Percentiles rank a stretch among this genome's conserved stretches.
Evolutionary conservation across 2,329 filamentous ascomycete species (phyloP).

Genomic region (Fusarium redolens): DNA sequence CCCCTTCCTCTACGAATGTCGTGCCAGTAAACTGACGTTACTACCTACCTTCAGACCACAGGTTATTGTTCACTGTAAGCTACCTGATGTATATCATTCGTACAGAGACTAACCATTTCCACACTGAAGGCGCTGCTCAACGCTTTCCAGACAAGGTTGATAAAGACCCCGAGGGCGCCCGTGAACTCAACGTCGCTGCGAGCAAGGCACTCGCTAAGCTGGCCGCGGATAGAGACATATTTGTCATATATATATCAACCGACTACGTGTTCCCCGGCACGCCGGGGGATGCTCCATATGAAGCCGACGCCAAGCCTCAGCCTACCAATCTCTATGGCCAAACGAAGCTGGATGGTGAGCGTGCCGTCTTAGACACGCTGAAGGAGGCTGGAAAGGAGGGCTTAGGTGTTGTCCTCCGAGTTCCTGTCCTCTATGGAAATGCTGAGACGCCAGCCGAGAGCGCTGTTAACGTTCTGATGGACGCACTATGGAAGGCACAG

Average conservation of each 20-base stretch:
- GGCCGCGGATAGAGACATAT: constrained; percentile 69
- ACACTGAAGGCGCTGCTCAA: constrained; percentile 78
- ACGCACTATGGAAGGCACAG: constrained; percentile 79
- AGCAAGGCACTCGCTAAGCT: constrained; percentile 73
- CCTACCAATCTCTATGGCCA: constrained; percentile 82
- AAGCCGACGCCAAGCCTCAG: constrained; percentile 68
- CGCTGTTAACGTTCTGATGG: constrained; percentile 84
- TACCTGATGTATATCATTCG: neutral
- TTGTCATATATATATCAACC: constrained; percentile 83
- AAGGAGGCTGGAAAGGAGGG: constrained; percentile 60
- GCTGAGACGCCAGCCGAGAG: constrained; percentile 78
- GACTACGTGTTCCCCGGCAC: constrained; percentile 83
- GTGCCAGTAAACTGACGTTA: constrained; percentile 10
- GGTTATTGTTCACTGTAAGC: constrained; percentile 83
- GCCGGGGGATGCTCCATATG: constrained; percentile 86
- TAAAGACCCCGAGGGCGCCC: constrained; percentile 79
- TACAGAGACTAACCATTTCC: constrained; percentile 29
- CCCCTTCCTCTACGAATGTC: neutral
- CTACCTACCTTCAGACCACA: constrained; percentile 65
- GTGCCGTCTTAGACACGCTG: constrained; percentile 73
- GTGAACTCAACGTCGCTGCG: constrained; percentile 78
- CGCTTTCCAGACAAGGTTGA: constrained; percentile 89
- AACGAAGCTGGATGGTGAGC: constrained; percentile 70
- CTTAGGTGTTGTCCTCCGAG: constrained; percentile 76
- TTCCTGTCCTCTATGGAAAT: constrained; percentile 87